phyloP scores from a whole-genome alignment of 345 rosid species.

The Citrus unshiu region DNA sequence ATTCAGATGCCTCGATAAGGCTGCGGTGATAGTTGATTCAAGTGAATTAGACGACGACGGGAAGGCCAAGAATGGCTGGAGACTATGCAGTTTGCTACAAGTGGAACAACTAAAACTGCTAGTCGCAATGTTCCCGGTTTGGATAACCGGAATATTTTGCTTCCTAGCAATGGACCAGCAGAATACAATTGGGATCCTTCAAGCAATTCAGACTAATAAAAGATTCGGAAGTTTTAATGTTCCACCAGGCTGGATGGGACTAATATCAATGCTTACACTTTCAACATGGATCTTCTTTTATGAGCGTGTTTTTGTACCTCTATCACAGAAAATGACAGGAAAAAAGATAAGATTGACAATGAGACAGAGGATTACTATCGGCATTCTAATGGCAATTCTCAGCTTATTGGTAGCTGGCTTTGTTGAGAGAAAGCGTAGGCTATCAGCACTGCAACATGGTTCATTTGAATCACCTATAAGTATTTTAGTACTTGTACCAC shows the following conservation, averaged over 20 bases:
- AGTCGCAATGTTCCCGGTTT: conserved; percentile 34
- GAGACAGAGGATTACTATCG: conserved; percentile 47
- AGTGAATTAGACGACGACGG: conserved; percentile 47
- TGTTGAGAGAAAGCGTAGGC: conserved; percentile 44
- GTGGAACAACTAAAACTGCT: conserved; percentile 43
- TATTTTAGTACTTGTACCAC: conserved; percentile 47
- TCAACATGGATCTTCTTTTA: conserved; percentile 62
- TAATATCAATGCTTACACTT: conserved; percentile 55
- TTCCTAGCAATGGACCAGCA: conserved; percentile 63
- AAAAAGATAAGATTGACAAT: conserved; percentile 39
- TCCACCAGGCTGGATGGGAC: conserved; percentile 74
- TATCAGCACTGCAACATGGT: conserved; percentile 31
- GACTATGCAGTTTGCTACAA: conserved; percentile 36
- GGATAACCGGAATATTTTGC: conserved; percentile 40
- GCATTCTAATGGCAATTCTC: conserved; percentile 48
- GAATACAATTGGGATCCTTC: conserved; percentile 42
- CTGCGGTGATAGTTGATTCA: conserved; percentile 33
- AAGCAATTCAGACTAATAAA: conserved; percentile 50
- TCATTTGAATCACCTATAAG: conserved; percentile 46
- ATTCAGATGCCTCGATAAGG: conserved; percentile 49
- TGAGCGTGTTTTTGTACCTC: conserved; percentile 42
- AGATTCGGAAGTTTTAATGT: conserved; percentile 28
- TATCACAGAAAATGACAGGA: conserved; percentile 22
- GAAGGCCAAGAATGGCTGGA: conserved; percentile 35
- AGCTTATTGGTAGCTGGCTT: conserved; percentile 55